A percentile compares a stretch with the other conserved stretches of the same genome.
Conservation (phyloP, 148 eudicot genomes). For the Cornus controversa region DNA sequence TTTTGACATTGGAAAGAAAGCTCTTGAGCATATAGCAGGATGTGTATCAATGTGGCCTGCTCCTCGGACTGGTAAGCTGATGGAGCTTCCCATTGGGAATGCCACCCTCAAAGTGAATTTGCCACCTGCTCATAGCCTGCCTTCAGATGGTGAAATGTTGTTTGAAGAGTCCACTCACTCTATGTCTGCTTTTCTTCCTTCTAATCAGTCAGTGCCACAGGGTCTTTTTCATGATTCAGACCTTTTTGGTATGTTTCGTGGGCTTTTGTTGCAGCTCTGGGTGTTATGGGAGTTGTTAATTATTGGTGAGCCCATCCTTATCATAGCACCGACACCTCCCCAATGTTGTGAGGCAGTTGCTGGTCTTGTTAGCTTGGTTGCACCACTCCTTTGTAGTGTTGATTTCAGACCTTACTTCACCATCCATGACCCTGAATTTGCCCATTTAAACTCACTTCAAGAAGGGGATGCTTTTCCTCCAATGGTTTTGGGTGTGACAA, state of each 20-base stretch:
- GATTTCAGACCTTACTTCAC: slow-evolving; percentile 99
- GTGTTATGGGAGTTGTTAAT: slow-evolving; percentile 85
- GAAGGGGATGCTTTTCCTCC: slow-evolving; percentile 73
- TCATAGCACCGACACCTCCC: slow-evolving; percentile 94
- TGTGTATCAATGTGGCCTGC: slow-evolving; percentile 83
- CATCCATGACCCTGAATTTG: slow-evolving; percentile 85
- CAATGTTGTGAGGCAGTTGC: slow-evolving; percentile 98
- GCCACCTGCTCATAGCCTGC: slow-evolving; percentile 88
- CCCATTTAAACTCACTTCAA: slow-evolving; percentile 70
- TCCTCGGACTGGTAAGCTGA: slow-evolving; percentile 73
- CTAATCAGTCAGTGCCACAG: slow-evolving; percentile 75
- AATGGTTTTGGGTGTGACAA: slow-evolving; percentile 89
- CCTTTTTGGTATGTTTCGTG: slow-evolving; percentile 88
- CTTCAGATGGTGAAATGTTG: slow-evolving; percentile 45
- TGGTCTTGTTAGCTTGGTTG: slow-evolving; percentile 84
- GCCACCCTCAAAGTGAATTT: slow-evolving; percentile 75
- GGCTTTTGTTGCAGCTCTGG: slow-evolving; percentile 91
- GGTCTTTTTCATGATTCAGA: slow-evolving; percentile 93
- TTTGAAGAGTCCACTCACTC: slow-evolving; percentile 65
- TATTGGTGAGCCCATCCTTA: slow-evolving; percentile 90
- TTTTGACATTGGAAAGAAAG: slow-evolving; percentile 90
- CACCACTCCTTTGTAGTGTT: slow-evolving; percentile 84
- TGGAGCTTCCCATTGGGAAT: slow-evolving; percentile 96
- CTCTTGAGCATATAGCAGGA: slow-evolving; percentile 78
- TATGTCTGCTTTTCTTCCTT: slow-evolving; percentile 75